phyloP scores from a whole-genome alignment of 2,329 filamentous ascomycete species.

The Cladosporium sp. region DNA sequence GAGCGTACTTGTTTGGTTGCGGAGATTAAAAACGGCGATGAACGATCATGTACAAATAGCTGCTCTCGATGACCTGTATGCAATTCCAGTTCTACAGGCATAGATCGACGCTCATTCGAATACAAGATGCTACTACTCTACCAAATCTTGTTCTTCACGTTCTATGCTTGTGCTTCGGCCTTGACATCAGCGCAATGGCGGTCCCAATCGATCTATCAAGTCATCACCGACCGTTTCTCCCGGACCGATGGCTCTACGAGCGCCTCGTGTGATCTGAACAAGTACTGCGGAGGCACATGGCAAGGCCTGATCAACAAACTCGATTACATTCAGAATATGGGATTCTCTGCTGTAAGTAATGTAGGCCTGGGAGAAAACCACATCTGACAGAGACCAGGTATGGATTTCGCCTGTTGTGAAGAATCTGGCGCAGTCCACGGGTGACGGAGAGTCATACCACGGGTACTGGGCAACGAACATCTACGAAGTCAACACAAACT shows the following conservation, averaged over 20 bases:
- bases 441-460: constrained; percentile 43
- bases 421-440: constrained; percentile 33
- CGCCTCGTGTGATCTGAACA: constrained; percentile 43
- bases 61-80: neutral
- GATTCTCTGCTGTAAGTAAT: constrained; percentile 36
- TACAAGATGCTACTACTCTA: neutral
- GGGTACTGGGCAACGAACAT: constrained; percentile 49
- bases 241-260: constrained; percentile 50
- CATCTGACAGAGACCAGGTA: neutral
- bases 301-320: constrained; percentile 41
- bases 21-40: neutral
- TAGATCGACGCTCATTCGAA: neutral
- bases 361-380: neutral
- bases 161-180: constrained; percentile 23
- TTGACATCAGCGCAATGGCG: constrained; percentile 41
- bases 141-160: neutral
- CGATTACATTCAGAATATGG: constrained; percentile 48
- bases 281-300: constrained; percentile 43
- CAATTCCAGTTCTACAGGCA: neutral
- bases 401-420: constrained; percentile 41
- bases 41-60: constrained; percentile 9
- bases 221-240: constrained; percentile 60
- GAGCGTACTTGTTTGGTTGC: neutral
- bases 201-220: constrained; percentile 55
- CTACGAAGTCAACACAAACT: constrained; percentile 47